Evolutionary conservation across 176 grass and related monocot species (phyloP).

Genomic region (Oryza meyeriana): DNA sequence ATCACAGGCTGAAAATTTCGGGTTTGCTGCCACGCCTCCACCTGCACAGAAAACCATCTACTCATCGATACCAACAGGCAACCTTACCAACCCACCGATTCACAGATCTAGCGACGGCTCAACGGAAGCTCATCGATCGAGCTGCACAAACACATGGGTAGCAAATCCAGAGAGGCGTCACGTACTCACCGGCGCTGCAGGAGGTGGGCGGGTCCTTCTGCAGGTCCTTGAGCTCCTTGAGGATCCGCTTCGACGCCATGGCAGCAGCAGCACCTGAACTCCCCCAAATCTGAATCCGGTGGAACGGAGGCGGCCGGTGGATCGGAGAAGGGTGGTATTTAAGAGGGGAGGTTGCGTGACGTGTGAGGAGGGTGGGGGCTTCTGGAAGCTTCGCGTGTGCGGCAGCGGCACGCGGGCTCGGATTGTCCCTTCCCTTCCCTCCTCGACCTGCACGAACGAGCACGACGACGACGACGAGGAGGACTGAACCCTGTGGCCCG

Average conservation of each 20-base stretch:
- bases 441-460: no score
- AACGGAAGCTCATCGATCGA: neutral
- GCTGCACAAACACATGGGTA: neutral
- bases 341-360: neutral
- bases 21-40: neutral
- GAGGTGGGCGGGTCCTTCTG: slow-evolving; percentile 70
- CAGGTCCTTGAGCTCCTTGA: slow-evolving; percentile 82
- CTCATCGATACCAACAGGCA: neutral
- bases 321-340: neutral
- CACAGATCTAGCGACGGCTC: neutral
- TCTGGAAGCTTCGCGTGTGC: slow-evolving; percentile 16
- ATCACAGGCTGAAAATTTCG: neutral
- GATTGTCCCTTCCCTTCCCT: neutral
- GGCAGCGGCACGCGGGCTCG: neutral
- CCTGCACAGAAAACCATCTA: neutral
- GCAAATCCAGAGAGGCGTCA: no score
- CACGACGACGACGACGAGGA: no score
- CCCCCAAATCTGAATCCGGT: neutral
- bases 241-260: slow-evolving; percentile 64
- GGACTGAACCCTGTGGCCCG: neutral
- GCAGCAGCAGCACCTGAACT: neutral
- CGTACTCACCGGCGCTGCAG: slow-evolving; percentile 54
- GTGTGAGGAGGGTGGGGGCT: neutral
- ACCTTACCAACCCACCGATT: neutral
- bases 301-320: neutral